Evolutionary conservation across 495 filamentous ascomycete genomes (phyloP), one percentile per base, ranked within the genome.

Genomic region (Entonaema liquescens): DNA sequence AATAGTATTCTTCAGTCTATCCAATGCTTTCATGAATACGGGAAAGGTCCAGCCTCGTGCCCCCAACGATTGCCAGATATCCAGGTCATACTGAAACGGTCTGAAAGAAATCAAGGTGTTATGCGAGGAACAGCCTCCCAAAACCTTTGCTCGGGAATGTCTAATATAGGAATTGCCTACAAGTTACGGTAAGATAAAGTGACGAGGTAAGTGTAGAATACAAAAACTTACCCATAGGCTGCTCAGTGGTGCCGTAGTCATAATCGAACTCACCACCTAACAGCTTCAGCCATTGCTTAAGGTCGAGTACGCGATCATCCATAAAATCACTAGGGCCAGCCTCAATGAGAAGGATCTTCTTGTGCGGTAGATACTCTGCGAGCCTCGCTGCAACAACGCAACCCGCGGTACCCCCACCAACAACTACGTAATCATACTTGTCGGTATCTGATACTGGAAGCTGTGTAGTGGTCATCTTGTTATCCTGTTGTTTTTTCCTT

Each of bases 21-120:
- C 89, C 35, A 94, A 80, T 26, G 92, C 81, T 35, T 91, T 88
- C 74, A 85, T 93, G 81, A 95, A 89, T 61, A 87, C 90, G 76
- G 89, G 84, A 81, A 94, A 94, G 70, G 85, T 86, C 92, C 92
- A 95, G 65, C 91, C 91, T 71, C 83, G 87, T 79, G 89, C 91
- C 26, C 92, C 92, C 47, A 76, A 69, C 57, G 89, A 82, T 70
- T 85, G 80, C 92, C 92, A 95, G 70, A 87, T 80, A 55, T 89
- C 82, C 79, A 89, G 85, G 77, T 95, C 92, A 80, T 92, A 91
- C 76, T 91, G 87, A 74, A 94, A 94, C 3, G 92, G 91, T 21
- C 92, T 87, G 83, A 94, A 94, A 4, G 90, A 92, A 75, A 95
- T 94, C 59, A 94, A 83, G 28, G 92, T 94, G 76, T 95, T 95